Evolutionary conservation across 2,329 filamentous ascomycete genomes (phyloP), one percentile per base, ranked within the genome.

Genomic region (Capronia coronata): DNA sequence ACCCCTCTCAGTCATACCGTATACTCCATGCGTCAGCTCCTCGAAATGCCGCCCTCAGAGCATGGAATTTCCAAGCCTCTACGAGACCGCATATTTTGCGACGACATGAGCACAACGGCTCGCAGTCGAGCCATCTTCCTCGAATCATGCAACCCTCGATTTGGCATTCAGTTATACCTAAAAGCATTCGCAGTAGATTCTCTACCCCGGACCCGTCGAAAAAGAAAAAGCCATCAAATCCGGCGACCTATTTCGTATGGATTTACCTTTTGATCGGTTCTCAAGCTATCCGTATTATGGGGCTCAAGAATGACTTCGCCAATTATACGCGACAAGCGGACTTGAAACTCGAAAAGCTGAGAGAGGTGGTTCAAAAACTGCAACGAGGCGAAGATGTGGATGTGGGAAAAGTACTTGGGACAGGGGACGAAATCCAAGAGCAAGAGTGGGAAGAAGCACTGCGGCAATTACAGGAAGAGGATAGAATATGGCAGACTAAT

Each of bases 281-380:
- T 54, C 94, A 96, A 75, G 87, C 91, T 11, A 96, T 98, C 61
- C 87, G 96, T 62, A 86, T 93, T 76, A 84, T 98, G 63, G 76
- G 82, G 29, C 67, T 97, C 61, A 84, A 83, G 61, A 86, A 86
- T 60, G 83, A 90, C 43, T 85, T 83, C 63, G 75, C 77, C 25
- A 80, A 82, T 8, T 90, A 86, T 61, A 80, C 76, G 63, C 80
- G 90, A 43, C 81, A 82, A 59, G 83, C 89, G 3, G 86, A 95
- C 59, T 82, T 86, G 5, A 84, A 86, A 64, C 86, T 98, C 55
- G 78, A 76, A 2, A 64, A 88, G 23, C 68, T 98, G 51, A 79
- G 79, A 32, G 91, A 95, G 46, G 70, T 73, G 2, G 71, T 75
- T 57, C 70, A 71, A 43, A 70, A 65, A 25, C 61, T 71, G 2